phyloP scores from a whole-genome alignment of 257 asterid genomes.

The Leonotis leonurus region DNA sequence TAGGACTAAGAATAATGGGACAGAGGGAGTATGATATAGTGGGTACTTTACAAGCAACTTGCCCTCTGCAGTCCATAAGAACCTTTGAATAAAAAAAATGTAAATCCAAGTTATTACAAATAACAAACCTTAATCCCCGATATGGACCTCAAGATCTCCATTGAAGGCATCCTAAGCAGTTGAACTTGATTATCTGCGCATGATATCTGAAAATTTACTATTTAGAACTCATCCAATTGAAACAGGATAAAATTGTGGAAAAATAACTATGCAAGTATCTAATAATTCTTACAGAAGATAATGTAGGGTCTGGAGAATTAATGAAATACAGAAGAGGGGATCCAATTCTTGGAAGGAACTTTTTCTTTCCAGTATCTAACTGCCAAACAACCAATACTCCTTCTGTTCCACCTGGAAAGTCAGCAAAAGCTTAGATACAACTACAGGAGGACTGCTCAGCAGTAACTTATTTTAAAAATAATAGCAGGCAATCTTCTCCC shows the following conservation, averaged over 20 bases:
- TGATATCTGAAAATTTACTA: conserved; percentile 64
- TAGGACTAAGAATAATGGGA: no score
- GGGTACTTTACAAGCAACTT: background rate
- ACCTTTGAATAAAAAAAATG: conserved; percentile 4
- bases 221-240: conserved; percentile 16
- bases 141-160: conserved; percentile 59
- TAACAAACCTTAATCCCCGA: conserved; percentile 84
- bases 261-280: conserved; percentile 3
- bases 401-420: conserved; percentile 76
- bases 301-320: conserved; percentile 74
- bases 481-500: conserved; percentile 8
- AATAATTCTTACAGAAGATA: conserved; percentile 59
- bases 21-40: background rate
- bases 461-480: background rate
- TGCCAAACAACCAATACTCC: conserved; percentile 98
- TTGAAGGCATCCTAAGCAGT: conserved; percentile 62
- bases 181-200: conserved; percentile 85
- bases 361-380: conserved; percentile 87
- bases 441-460: background rate
- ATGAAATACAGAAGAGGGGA: conserved; percentile 63
- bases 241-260: conserved; percentile 1
- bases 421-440: background rate
- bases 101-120: background rate
- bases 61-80: background rate
- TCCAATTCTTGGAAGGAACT: conserved; percentile 81